phyloP scores from a whole-genome alignment of 1,284 basidiomycete species.

The Pyrrhoderma lamaoense region DNA sequence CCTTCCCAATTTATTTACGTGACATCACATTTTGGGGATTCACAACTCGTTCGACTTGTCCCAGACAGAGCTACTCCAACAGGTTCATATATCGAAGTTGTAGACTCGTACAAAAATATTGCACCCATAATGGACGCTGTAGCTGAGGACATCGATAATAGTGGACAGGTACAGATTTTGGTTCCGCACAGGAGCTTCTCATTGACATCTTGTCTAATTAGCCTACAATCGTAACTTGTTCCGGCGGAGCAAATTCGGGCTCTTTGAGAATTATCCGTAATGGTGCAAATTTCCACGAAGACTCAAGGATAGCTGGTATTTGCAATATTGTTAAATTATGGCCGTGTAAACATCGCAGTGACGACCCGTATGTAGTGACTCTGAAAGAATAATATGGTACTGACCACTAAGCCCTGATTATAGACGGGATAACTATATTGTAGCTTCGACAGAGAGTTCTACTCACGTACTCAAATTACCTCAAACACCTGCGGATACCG shows the following conservation, averaged over 20 bases:
- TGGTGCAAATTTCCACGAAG: constrained; percentile 77
- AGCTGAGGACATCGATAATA: constrained; percentile 67
- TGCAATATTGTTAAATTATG: constrained; percentile 56
- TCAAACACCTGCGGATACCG: constrained; percentile 28
- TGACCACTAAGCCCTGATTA: too few relatives aligned
- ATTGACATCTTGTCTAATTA: constrained; percentile 26
- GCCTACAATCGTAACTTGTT: constrained; percentile 84
- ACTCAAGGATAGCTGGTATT: constrained; percentile 56
- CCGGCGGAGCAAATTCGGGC: constrained; percentile 77
- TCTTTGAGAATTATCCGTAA: constrained; percentile 78
- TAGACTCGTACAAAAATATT: constrained; percentile 71
- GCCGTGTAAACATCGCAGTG: constrained; percentile 28
- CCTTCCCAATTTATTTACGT: constrained; percentile 69
- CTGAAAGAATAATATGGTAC: too few relatives aligned
- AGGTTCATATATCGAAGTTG: constrained; percentile 47
- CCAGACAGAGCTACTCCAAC: constrained; percentile 42
- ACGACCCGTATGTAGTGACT: neutral
- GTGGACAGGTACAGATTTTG: constrained; percentile 53
- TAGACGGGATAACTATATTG: constrained; percentile 47
- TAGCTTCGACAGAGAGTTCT: constrained; percentile 49
- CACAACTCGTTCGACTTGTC: constrained; percentile 63
- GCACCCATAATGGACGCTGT: constrained; percentile 86
- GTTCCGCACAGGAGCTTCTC: constrained; percentile 10
- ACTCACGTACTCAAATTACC: constrained; percentile 46
- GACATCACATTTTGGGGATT: constrained; percentile 80